These are phyloP conservation scores for Nicotiana sylvestris DNA, from an alignment of 257 asterid genomes.

Conservation along the genomic window DNA sequence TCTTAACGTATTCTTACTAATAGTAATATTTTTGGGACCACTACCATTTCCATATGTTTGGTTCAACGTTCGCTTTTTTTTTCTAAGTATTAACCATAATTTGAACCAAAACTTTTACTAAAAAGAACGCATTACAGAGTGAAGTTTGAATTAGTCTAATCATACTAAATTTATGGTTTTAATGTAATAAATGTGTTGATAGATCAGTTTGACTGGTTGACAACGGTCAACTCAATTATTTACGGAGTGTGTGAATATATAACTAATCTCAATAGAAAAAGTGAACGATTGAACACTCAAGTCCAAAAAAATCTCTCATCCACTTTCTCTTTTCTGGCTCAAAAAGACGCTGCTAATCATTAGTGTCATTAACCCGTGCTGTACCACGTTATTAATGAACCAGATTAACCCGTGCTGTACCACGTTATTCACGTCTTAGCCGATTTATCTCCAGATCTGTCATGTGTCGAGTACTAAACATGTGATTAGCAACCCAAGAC, in stretches of 20 bases:
- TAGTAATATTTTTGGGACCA: neutral
- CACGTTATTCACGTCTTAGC: too few relatives aligned
- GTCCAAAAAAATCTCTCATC: neutral
- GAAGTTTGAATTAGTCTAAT: neutral
- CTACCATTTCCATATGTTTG: neutral
- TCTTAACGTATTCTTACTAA: too few relatives aligned
- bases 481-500: too few relatives aligned
- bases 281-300: neutral
- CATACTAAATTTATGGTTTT: neutral
- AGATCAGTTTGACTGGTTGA: neutral
- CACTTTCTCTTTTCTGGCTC: neutral
- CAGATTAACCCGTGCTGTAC: too few relatives aligned
- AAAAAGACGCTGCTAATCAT: too few relatives aligned
- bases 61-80: neutral
- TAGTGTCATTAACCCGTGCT: too few relatives aligned
- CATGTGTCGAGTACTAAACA: too few relatives aligned
- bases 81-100: neutral
- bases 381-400: too few relatives aligned
- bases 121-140: neutral
- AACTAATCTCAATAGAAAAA: neutral
- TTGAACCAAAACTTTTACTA: neutral
- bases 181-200: neutral
- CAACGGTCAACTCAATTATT: neutral
- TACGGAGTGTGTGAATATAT: neutral
- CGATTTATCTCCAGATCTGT: too few relatives aligned